Percentiles rank a stretch among this genome's conserved stretches.
Evolutionary conservation across 352 stramenopile genomes (phyloP).

Genomic region (Globisporangium ultimum): DNA sequence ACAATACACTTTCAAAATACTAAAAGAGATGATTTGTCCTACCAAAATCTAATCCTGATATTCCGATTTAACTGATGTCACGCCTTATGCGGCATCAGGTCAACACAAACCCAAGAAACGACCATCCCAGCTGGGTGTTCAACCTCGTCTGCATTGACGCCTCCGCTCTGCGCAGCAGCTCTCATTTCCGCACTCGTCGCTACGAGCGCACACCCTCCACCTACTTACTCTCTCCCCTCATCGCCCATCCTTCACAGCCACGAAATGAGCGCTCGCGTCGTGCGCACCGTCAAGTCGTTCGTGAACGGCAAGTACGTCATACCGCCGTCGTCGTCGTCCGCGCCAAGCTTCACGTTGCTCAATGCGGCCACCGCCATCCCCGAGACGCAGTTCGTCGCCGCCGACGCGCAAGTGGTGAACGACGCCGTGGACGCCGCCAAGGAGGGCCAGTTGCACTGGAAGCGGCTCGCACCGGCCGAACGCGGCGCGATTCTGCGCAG

Average conservation of each 20-base stretch:
- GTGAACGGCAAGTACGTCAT: constrained; percentile 64
- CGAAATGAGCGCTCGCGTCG: constrained; percentile 10
- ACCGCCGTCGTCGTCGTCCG: constrained; percentile 4
- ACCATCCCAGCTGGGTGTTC: no score
- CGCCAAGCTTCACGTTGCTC: constrained; percentile 44
- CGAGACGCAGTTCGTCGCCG: constrained; percentile 51
- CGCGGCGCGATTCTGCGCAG: constrained; percentile 63
- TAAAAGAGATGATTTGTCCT: no score
- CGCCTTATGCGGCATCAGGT: no score
- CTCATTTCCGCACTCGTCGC: no score
- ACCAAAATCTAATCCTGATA: no score
- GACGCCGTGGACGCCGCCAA: constrained; percentile 39
- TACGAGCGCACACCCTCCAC: no score
- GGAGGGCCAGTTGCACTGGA: constrained; percentile 63
- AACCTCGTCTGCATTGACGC: no score
- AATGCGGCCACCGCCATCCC: constrained; percentile 47
- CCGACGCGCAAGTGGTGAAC: constrained; percentile 43
- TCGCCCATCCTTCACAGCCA: neutral
- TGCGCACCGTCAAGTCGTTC: constrained; percentile 58
- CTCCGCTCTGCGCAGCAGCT: no score
- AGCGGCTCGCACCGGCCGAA: constrained; percentile 47
- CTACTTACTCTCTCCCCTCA: neutral
- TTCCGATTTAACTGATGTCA: no score
- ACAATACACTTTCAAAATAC: no score
- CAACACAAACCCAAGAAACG: no score